These are phyloP conservation scores for Aplosporella prunicola DNA, from an alignment of 2,329 filamentous ascomycete species.

Conservation along the genomic window DNA sequence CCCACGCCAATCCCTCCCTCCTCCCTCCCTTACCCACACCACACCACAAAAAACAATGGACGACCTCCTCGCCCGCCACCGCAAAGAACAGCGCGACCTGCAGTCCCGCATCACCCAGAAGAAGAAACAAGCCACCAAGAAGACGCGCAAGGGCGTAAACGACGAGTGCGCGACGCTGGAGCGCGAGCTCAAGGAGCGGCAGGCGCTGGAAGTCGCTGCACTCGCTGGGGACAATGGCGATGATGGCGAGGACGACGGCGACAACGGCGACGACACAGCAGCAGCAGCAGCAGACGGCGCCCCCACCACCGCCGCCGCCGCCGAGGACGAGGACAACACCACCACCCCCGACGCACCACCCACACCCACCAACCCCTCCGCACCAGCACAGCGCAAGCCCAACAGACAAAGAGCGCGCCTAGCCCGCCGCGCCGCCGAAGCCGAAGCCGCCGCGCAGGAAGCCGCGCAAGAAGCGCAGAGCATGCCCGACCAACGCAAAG, in stretches of 20 bases:
- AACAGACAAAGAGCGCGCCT: slow-evolving; percentile 89
- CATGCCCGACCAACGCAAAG: slow-evolving; percentile 29
- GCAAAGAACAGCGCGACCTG: slow-evolving; percentile 80
- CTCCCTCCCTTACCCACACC: not conserved
- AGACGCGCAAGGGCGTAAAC: slow-evolving; percentile 51
- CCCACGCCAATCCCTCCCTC: not conserved
- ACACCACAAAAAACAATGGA: slow-evolving; percentile 47
- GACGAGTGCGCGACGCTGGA: slow-evolving; percentile 54
- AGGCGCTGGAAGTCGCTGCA: slow-evolving; percentile 41
- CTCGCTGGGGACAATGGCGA: slow-evolving; percentile 31
- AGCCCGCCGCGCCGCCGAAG: slow-evolving; percentile 78
- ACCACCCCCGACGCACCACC: not conserved
- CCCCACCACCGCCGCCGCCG: not conserved
- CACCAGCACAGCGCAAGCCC: slow-evolving; percentile 52
- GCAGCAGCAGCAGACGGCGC: not conserved
- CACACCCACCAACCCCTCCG: not conserved
- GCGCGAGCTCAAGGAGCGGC: slow-evolving; percentile 45
- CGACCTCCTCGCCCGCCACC: slow-evolving; percentile 67
- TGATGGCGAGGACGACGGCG: slow-evolving; percentile 1
- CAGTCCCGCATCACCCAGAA: slow-evolving; percentile 81
- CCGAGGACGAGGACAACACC: slow-evolving; percentile 1
- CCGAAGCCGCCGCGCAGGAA: slow-evolving; percentile 56
- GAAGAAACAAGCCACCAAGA: slow-evolving; percentile 93
- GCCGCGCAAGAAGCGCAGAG: slow-evolving; percentile 64
- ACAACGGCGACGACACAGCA: not conserved